Percentiles rank a stretch among this genome's conserved stretches.
Evolutionary conservation across 1,284 basidiomycete species (phyloP).

Genomic region (Cryptococcus neoformans): DNA sequence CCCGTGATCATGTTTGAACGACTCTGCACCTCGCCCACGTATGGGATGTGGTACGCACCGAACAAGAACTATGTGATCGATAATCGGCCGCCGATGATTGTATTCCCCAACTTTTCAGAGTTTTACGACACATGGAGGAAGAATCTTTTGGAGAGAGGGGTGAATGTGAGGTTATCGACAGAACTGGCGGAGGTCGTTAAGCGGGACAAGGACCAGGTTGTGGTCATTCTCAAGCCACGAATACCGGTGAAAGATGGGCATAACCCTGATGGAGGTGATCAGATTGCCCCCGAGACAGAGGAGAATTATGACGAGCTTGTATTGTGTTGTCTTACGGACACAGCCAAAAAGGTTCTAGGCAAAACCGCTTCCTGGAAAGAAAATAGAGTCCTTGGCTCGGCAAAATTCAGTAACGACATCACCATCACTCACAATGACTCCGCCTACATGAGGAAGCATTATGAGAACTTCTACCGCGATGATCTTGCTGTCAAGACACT

Average conservation of each 20-base stretch:
- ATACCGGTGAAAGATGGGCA: constrained; percentile 42
- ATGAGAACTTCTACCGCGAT: constrained; percentile 37
- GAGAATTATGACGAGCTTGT: constrained; percentile 64
- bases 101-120: constrained; percentile 48
- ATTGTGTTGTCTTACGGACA: constrained; percentile 59
- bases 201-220: not conserved
- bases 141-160: constrained; percentile 43
- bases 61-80: constrained; percentile 46
- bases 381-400: constrained; percentile 58
- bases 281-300: constrained; percentile 40
- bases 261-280: constrained; percentile 41
- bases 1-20: constrained; percentile 51
- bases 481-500: constrained; percentile 27
- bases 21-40: constrained; percentile 50
- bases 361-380: constrained; percentile 59
- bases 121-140: constrained; percentile 50
- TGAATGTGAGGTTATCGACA: constrained; percentile 26
- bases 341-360: constrained; percentile 58
- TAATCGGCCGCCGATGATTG: constrained; percentile 52
- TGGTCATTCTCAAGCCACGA: constrained; percentile 34
- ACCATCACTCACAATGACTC: constrained; percentile 39
- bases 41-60: constrained; percentile 51
- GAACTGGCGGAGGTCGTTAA: not conserved
- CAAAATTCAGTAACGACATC: constrained; percentile 52
- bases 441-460: constrained; percentile 33